These are phyloP conservation scores for Fraxinus greggii DNA, from an alignment of 305 asterid genomes.

Conservation along the genomic window DNA sequence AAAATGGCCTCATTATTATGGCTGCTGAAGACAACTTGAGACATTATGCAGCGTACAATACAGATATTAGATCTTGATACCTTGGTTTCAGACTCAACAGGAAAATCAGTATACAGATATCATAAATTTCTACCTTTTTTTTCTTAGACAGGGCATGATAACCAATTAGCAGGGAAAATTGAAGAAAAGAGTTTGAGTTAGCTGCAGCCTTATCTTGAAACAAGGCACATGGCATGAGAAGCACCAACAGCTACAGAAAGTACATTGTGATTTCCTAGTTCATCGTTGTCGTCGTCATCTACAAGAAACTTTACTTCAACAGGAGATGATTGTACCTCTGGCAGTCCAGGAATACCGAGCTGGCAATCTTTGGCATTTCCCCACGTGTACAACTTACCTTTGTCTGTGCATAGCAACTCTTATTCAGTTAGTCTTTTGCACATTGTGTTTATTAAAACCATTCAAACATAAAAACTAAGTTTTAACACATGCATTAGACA, in stretches of 20 bases:
- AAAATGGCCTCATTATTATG: background rate
- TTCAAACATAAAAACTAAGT: background rate
- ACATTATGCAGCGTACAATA: background rate
- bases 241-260: constrained; percentile 76
- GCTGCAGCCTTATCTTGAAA: constrained; percentile 45
- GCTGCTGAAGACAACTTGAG: background rate
- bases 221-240: constrained; percentile 87
- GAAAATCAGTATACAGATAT: background rate
- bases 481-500: background rate
- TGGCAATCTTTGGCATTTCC: constrained; percentile 83
- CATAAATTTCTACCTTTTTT: background rate
- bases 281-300: constrained; percentile 53
- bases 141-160: background rate
- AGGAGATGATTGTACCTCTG: constrained; percentile 68
- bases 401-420: constrained; percentile 42
- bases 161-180: background rate
- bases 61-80: background rate
- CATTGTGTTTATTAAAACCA: background rate
- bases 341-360: constrained; percentile 85
- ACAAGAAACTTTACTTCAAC: constrained; percentile 75
- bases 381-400: constrained; percentile 90
- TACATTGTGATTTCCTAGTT: constrained; percentile 53
- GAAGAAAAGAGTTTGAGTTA: background rate
- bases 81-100: background rate
- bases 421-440: constrained; percentile 11